Conservation (phyloP, 2,329 filamentous ascomycete species). For the Colletotrichum zoysiae region DNA sequence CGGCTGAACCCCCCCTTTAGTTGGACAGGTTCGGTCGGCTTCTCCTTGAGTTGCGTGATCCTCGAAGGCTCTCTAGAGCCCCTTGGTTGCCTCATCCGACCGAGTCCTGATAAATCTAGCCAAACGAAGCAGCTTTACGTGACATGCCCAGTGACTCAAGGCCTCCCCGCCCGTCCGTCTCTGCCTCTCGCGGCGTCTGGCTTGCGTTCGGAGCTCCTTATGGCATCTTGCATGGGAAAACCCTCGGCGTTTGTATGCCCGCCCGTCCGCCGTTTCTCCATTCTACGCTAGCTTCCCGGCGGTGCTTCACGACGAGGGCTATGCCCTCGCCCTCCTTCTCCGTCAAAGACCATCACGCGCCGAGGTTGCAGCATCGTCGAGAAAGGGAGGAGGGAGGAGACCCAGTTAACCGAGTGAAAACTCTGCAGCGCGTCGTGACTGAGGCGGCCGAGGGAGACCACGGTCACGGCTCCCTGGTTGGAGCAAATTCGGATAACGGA, state of each 20-base stretch:
- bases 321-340: not conserved
- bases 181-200: not conserved
- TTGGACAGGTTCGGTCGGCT: not conserved
- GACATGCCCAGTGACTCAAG: not conserved
- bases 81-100: not conserved
- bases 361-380: not conserved
- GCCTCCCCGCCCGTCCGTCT: not conserved
- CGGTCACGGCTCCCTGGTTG: not conserved
- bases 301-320: not conserved
- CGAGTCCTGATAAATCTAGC: not conserved
- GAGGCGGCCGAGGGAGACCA: not conserved
- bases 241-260: not conserved
- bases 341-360: not conserved
- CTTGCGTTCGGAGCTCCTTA: too few species aligned
- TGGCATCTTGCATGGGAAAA: not conserved
- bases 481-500: slow-evolving; percentile 12
- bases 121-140: not conserved
- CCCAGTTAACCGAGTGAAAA: slow-evolving; percentile 16
- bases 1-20: too few species aligned
- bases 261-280: not conserved
- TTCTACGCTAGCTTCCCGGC: not conserved
- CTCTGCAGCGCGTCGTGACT: slow-evolving; percentile 7
- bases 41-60: not conserved
- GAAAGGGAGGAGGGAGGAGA: not conserved
- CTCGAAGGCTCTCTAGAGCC: not conserved